These are phyloP conservation scores for Amauroascus niger DNA, from an alignment of 2,329 filamentous ascomycete genomes.

Conservation along the genomic window DNA sequence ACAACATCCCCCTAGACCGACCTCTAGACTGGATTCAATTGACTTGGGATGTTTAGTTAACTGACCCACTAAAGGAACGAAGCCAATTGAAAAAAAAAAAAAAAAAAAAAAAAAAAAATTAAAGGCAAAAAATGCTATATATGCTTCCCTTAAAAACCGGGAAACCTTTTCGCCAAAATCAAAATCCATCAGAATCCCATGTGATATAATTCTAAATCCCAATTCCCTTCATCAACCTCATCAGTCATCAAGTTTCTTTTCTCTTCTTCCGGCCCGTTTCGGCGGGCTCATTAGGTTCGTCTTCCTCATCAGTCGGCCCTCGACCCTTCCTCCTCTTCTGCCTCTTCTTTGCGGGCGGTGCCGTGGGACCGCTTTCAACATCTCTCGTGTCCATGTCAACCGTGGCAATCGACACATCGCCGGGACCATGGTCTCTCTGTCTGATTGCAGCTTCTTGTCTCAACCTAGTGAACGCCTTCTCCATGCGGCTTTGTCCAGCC, in stretches of 20 bases:
- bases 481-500: constrained; percentile 61
- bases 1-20: background rate
- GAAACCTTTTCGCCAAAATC: background rate
- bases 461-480: constrained; percentile 60
- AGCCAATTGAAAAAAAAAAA: background rate
- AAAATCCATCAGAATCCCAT: background rate
- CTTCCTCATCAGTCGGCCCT: background rate
- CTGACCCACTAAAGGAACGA: background rate
- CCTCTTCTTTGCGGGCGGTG: background rate
- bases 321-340: constrained; percentile 1
- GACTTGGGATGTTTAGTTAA: background rate
- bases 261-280: background rate
- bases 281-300: background rate
- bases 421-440: constrained; percentile 10
- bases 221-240: background rate
- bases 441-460: constrained; percentile 44
- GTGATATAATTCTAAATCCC: background rate
- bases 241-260: background rate
- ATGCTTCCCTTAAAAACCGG: background rate
- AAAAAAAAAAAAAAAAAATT: no score
- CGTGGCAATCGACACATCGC: background rate
- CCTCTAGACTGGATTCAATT: background rate
- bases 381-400: background rate
- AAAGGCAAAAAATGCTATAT: background rate
- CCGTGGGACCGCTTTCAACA: background rate